Base-by-base conservation (phyloP, 805 yeast species). In the Saturnispora gosingensis region DNA sequence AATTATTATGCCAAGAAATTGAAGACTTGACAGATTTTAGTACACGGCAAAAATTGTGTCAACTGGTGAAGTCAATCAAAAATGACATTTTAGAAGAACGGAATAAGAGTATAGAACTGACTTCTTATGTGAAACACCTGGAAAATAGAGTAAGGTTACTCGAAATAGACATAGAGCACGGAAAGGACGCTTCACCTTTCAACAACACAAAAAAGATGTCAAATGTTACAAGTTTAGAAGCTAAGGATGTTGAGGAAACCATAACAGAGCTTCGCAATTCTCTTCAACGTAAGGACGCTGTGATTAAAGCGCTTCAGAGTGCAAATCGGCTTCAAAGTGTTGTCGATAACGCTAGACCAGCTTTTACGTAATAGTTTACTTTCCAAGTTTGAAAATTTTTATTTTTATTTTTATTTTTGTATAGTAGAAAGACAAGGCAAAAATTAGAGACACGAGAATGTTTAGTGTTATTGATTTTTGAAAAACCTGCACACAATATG, bases 251-350 rank as follows among this genome's bases (percentile, higher is more conserved):
- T 57, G 82, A 78, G 52, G 87, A 81, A 46, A 91, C 85, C 59
- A 78, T 89, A 13, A 59, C 67, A 45, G 88, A 82, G 48, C 70
- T 90, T 57, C 75, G 76, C 58, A 83, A 79, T 47, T 72, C 77
- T 43, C 60, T 86, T 38, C 74, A 76, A 45, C 86, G 85, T 56
- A 89, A 88, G 64, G 95, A 88, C 58, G 81, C 82, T 45, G 82
- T 89, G 56, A 85, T 89, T 53, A 79, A 77, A 54, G 88, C 91
- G 1, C 69, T 88, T 4, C 58, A 55, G 36, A 39, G 53, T 6
- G 52, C 43, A n/a, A 32, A 45, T 24, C 40, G 45, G 5, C 43
- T 48, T n/a, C 42, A 38, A 27, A 34, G 25, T n/a, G 43, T 32
- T 10, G 46, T 48, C 10, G 30, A 24, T 24, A 40, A 40, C 8